Base-by-base conservation (phyloP, 1,284 basidiomycete species). In the Pulveroboletus sp. region DNA sequence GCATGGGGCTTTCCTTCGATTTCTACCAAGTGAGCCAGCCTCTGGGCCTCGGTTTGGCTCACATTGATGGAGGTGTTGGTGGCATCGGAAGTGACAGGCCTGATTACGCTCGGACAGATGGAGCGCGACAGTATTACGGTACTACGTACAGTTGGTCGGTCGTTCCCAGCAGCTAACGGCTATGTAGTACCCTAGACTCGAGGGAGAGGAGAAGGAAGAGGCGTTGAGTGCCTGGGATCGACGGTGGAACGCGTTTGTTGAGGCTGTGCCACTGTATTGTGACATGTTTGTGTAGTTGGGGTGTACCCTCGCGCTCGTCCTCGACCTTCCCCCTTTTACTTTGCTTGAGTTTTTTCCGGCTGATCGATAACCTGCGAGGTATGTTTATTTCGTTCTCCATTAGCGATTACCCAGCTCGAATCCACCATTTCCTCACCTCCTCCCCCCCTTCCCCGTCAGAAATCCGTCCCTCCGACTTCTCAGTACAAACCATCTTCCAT, bases 1-100 rank as follows among this genome's bases (percentile, higher is more conserved):
- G 88, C 63, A 86, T 86, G 81, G 87, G 87, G 0, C 74, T 89
- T 14, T 85, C 86, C 0, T 90, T 81, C 65, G 87, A 89, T 68
- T 89, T 82, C 67, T 89, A 80, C 72, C 87, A 89, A 75, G 86
- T 81, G 43, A 29, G 47, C 22, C 4, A 33, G 29, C 12, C 8
- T 31, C 29, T 31, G 29, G n/a, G n/a, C n/a, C n/a, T 31, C 29
- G 7, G 29, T 31, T 12, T 31, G 12, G 29, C 29, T 31, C 8
- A 31, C 8, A 31, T 12, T 31, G 29, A 8, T 8, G 7, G 55
- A 85, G 84, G 83, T 87, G 22, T 70, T 88, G 35, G 83, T 83
- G 15, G 75, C 82, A 5, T 87, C 85, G 61, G 86, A 88, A 63
- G 64, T 86, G n/a, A 84, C 77, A 12, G 84, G 84, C 14, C 66